These are phyloP conservation scores for Fusarium agapanthi DNA, from an alignment of 2,329 filamentous ascomycete species.

Conservation along the genomic window DNA sequence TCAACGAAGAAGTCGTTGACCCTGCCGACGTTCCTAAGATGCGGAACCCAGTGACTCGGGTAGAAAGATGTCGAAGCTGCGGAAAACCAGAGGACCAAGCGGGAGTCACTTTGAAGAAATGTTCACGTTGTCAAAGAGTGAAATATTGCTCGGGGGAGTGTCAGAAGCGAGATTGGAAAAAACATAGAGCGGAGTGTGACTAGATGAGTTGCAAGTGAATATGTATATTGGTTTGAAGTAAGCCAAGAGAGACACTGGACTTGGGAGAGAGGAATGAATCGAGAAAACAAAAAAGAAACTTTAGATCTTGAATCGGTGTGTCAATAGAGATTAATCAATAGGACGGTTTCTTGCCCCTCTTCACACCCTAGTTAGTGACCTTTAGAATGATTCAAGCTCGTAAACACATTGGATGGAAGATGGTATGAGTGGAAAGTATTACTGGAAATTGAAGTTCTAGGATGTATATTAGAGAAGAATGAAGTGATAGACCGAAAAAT, in stretches of 20 bases:
- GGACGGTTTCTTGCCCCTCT: too few species aligned
- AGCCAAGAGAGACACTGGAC: neutral
- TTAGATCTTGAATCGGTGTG: neutral
- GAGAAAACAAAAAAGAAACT: neutral
- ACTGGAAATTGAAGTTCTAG: neutral
- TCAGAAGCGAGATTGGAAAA: constrained; percentile 64
- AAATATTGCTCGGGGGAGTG: constrained; percentile 63
- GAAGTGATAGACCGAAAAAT: neutral
- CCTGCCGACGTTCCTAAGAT: constrained; percentile 22
- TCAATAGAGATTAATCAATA: neutral
- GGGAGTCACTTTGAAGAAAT: constrained; percentile 52
- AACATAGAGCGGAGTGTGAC: constrained; percentile 56
- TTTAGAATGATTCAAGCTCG: neutral
- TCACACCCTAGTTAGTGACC: neutral
- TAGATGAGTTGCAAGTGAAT: constrained; percentile 3
- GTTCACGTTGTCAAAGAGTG: constrained; percentile 53
- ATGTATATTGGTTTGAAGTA: neutral
- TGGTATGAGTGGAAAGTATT: too few species aligned
- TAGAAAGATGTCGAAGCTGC: constrained; percentile 50
- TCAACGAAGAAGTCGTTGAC: constrained; percentile 53
- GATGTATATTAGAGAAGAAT: neutral
- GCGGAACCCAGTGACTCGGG: neutral
- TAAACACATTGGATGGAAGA: neutral
- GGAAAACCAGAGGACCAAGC: constrained; percentile 44
- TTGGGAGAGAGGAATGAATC: neutral